These are phyloP conservation scores for Pseudogymnoascus sp. DNA, from an alignment of 2,329 filamentous ascomycete genomes.

Conservation along the genomic window DNA sequence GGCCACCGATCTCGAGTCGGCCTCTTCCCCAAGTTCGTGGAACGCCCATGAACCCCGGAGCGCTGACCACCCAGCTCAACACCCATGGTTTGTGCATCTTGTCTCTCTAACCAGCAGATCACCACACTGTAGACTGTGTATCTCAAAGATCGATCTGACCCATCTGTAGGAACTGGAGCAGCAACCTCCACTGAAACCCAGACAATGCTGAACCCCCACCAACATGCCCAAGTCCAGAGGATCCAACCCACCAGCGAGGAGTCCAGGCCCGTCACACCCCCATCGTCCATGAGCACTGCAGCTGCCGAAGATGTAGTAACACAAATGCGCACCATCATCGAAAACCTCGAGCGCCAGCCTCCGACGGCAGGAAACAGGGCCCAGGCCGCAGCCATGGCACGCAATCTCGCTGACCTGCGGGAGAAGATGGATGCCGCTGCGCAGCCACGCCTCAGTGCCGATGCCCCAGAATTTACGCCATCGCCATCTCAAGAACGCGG, in stretches of 20 bases:
- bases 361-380: not conserved
- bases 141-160: not conserved
- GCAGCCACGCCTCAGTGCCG: not conserved
- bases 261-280: not conserved
- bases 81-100: not conserved
- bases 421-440: not conserved
- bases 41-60: not conserved
- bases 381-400: not conserved
- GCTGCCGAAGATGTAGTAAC: not conserved
- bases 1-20: not conserved
- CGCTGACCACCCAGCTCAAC: not conserved
- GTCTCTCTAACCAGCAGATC: not conserved
- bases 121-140: not conserved
- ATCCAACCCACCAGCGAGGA: not conserved
- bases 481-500: not conserved
- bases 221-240: not conserved
- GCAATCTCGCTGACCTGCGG: not conserved
- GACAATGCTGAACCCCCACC: not conserved
- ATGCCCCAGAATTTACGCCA: not conserved
- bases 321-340: slow-evolving; percentile 1
- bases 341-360: not conserved
- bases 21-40: slow-evolving; percentile 3
- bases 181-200: not conserved
- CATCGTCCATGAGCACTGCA: not conserved
- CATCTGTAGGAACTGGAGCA: not conserved